Percentiles rank a stretch among this genome's conserved stretches.
Conservation (phyloP, 495 filamentous ascomycete species). For the Neurospora terricola region DNA sequence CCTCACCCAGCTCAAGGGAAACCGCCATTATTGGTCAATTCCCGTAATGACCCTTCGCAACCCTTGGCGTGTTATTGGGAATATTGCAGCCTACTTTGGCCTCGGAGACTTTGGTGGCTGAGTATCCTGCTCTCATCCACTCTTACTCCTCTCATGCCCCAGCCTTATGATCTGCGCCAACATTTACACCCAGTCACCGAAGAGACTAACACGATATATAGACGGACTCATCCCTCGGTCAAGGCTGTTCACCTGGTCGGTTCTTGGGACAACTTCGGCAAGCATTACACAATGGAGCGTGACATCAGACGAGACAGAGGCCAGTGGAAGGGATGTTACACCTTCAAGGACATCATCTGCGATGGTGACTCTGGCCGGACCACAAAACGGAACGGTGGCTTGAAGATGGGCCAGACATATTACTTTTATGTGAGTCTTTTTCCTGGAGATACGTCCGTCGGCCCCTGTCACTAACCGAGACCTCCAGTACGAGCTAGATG, state of each 20-base stretch:
- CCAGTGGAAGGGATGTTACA: slow-evolving; percentile 77
- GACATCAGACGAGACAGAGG: slow-evolving; percentile 59
- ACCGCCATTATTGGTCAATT: neutral
- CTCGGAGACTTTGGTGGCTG: neutral
- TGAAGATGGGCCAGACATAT: slow-evolving; percentile 88
- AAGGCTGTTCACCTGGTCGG: slow-evolving; percentile 71
- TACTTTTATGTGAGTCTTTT: slow-evolving; percentile 74
- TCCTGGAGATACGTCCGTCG: neutral
- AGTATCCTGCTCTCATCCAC: neutral
- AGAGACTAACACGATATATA: slow-evolving; percentile 21
- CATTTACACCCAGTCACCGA: neutral
- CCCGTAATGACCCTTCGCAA: neutral
- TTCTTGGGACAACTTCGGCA: slow-evolving; percentile 88
- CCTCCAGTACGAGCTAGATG: slow-evolving; percentile 66
- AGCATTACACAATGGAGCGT: slow-evolving; percentile 65
- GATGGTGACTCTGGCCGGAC: slow-evolving; percentile 54
- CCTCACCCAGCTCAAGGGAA: neutral
- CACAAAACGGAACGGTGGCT: slow-evolving; percentile 58
- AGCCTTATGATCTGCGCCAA: neutral
- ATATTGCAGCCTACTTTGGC: neutral
- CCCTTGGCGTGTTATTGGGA: neutral
- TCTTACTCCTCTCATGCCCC: neutral
- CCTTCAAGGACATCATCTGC: slow-evolving; percentile 72
- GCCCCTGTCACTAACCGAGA: slow-evolving; percentile 12
- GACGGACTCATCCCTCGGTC: slow-evolving; percentile 55